Evolutionary conservation across 306 rosid species (phyloP).

Genomic region (Sindora glabra): DNA sequence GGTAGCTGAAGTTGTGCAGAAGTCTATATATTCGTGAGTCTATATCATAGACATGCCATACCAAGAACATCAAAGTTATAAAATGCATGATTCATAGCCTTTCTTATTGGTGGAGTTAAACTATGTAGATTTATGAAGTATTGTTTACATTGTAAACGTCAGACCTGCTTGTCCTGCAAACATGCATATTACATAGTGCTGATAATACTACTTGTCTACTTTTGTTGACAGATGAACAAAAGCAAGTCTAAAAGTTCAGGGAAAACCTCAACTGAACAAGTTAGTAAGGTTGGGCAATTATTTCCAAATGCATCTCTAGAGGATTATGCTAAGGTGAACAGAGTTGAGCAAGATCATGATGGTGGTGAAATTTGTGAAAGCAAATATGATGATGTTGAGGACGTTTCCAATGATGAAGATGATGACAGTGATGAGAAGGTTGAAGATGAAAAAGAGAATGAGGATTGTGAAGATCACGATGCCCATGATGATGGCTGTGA

Average conservation of each 20-base stretch:
- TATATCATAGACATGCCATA: neutral
- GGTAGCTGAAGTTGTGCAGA: neutral
- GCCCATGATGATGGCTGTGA: neutral
- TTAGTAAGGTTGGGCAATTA: constrained; percentile 44
- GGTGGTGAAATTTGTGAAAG: constrained; percentile 5
- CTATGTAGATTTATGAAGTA: neutral
- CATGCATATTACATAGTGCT: neutral
- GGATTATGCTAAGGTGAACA: constrained; percentile 43
- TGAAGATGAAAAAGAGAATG: neutral
- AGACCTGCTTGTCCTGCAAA: neutral
- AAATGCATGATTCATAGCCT: neutral
- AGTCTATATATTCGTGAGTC: neutral
- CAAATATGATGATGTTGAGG: constrained; percentile 10
- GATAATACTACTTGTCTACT: constrained; percentile 4
- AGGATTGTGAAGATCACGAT: neutral
- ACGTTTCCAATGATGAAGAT: constrained; percentile 10
- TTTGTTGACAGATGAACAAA: constrained; percentile 57
- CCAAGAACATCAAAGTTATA: neutral
- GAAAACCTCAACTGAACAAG: constrained; percentile 24
- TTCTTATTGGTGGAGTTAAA: neutral
- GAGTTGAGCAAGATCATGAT: constrained; percentile 4
- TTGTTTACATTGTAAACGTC: neutral
- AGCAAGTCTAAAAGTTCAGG: constrained; percentile 35
- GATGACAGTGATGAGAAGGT: neutral
- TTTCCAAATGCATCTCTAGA: constrained; percentile 57